Base-by-base conservation (phyloP, 768 basidiomycete genomes). In the Calocybe indica region DNA sequence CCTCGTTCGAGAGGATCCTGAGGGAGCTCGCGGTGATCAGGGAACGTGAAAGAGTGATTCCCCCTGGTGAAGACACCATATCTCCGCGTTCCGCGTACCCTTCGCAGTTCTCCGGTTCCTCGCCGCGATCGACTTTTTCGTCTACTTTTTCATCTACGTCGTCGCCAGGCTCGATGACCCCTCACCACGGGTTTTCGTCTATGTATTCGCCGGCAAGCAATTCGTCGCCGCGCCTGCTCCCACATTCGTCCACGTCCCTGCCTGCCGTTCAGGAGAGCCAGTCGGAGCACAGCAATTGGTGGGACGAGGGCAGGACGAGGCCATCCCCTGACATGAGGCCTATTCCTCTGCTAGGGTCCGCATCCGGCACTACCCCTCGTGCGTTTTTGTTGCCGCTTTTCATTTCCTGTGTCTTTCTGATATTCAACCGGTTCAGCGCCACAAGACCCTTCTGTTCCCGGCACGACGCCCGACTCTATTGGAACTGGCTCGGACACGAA, bases 1-100 rank as follows among this genome's bases (percentile, higher is more conserved):
- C 80, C 3, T 50, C 70, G 0, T 89, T 88, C 55, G 59, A 68
- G 12, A 55, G 64, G 28, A 66, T 85, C 28, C 74, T 75, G 2
- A 51, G 58, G 5, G 71, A 70, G 10, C 54, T 86, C 45, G 70
- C 74, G 55, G 62, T 58, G 29, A 56, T 82, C 22, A 22, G 22
- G 22, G 22, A 22, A 22, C 22, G 22, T 4, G 22, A 22, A 22
- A 22, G 4, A 4, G 22, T 22, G 22, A 22, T 22, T 4, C 2
- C 22, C 22, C 22, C 22, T 22, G 22, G 22, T 4, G 22, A 22
- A 22, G 22, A 22, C 22, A 22, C 22, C 22, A 22, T 22, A 22
- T 22, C 22, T 22, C 22, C 22, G 22, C 22, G 22, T 22, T 22
- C 22, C 22, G 22, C 22, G 22, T 22, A 22, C 22, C 22, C 22